Evolutionary conservation across 2,329 filamentous ascomycete genomes (phyloP), one percentile per base, ranked within the genome.

Genomic region (Pseudogymnoascus sp.): DNA sequence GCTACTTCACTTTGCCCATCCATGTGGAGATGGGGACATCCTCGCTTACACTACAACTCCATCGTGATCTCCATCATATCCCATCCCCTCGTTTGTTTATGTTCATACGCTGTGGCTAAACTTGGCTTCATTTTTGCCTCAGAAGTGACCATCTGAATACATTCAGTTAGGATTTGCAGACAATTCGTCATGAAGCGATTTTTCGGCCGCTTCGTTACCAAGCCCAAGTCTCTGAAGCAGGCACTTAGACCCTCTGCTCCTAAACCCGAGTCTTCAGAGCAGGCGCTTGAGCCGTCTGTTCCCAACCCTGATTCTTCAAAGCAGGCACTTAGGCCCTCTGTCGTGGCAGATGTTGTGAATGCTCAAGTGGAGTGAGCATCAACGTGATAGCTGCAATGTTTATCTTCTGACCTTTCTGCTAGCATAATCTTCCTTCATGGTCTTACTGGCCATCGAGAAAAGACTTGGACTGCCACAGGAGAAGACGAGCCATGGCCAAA

Each of bases 341-440:
- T 54, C 1, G 3, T 16, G 7, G 7, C 5, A 31, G 1, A 6
- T 54, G 23, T 31, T 8, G 23, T 2, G 1, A 31, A 54, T 3
- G 23, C 48, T 54, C 48, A 2, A 54, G 48, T 54, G 23, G 48
- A 54, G 48, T 54, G 25, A 54, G 48, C 4, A 16, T 31, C 4
- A 6, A 31, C 23, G 16, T 31, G 48, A 16, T 3, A 16, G 23
- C 4, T n/a, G 11, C 48, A 31, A 4, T 31, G 14, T 5, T 16
- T 6, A 54, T 54, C 16, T 54, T 16, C 39, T 66, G 19, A 19
- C 60, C 48, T 61, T 36, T 21, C 48, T 64, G 14, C 21, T 36
- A 71, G 67, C 51, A 71, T 78, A 19, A 75, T 76, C 62, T 79
- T 79, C 62, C 65, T 79, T 25, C 78, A 80, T 48, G 77, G 78